A percentile compares a stretch with the other conserved stretches of the same genome.
These are phyloP conservation scores for Colletotrichum noveboracense DNA, from an alignment of 2,329 filamentous ascomycete species.

Conservation along the genomic window DNA sequence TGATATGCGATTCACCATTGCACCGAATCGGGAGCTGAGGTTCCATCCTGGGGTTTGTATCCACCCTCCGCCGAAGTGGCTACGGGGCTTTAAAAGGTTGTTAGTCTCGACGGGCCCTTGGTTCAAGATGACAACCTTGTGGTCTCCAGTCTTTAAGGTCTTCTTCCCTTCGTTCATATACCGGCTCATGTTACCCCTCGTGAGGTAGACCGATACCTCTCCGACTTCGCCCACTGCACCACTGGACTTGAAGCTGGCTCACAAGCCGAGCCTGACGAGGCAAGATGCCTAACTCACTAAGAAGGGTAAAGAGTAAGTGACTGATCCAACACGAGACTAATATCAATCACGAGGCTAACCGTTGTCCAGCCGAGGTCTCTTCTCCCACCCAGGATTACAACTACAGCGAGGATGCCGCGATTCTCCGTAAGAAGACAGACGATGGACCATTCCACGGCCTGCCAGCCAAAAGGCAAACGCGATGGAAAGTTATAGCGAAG, in stretches of 20 bases:
- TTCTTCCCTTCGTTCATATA: neutral
- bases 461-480: neutral
- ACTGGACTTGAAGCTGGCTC: neutral
- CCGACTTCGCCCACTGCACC: neutral
- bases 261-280: neutral
- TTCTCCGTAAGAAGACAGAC: neutral
- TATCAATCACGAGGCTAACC: neutral
- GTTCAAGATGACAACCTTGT: neutral
- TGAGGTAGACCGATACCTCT: neutral
- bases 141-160: neutral
- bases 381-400: neutral
- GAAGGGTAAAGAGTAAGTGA: neutral
- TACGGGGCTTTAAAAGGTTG: neutral
- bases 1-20: neutral
- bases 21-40: neutral
- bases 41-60: neutral
- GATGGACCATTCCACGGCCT: slow-evolving; percentile 7
- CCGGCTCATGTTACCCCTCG: neutral
- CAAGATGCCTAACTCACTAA: neutral
- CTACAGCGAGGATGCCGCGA: slow-evolving; percentile 4
- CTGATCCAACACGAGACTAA: neutral
- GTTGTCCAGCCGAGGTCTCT: neutral
- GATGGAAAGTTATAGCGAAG: neutral
- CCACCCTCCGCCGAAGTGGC: neutral
- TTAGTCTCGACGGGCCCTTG: neutral